These are phyloP conservation scores for Malus sylvestris DNA, from an alignment of 306 rosid genomes.

Conservation along the genomic window DNA sequence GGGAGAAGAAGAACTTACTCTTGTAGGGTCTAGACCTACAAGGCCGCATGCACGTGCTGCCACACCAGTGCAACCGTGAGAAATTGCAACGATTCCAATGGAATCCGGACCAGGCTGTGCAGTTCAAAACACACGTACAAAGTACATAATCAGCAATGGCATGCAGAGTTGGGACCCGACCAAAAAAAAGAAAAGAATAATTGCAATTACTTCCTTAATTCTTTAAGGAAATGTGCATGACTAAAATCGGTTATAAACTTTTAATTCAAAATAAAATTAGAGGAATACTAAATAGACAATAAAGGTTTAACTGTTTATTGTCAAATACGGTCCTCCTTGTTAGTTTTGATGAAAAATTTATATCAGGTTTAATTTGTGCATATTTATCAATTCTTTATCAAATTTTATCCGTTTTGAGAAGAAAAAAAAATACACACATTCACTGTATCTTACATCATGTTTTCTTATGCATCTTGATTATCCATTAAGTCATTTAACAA, in stretches of 20 bases:
- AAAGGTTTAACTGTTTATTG: no score
- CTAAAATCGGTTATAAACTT: no score
- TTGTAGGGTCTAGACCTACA: constrained; percentile 93
- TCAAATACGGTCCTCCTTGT: neutral
- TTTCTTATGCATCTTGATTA: no score
- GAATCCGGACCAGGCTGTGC: constrained; percentile 99
- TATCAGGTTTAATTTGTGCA: no score
- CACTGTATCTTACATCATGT: no score
- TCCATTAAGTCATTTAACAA: no score
- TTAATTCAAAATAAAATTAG: no score
- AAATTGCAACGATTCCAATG: constrained; percentile 99
- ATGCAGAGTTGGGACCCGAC: neutral
- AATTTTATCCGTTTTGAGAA: neutral
- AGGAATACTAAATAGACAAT: neutral
- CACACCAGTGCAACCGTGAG: constrained; percentile 97
- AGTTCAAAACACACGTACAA: neutral
- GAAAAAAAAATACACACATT: no score
- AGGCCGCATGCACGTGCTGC: constrained; percentile 99
- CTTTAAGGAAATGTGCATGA: neutral
- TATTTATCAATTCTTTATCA: no score
- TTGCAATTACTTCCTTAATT: neutral
- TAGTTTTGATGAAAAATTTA: no score
- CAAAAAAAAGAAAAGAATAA: neutral
- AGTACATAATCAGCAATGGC: neutral
- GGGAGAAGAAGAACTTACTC: constrained; percentile 50